These are phyloP conservation scores for Mangifera indica DNA, from an alignment of 345 rosid genomes.

Conservation along the genomic window DNA sequence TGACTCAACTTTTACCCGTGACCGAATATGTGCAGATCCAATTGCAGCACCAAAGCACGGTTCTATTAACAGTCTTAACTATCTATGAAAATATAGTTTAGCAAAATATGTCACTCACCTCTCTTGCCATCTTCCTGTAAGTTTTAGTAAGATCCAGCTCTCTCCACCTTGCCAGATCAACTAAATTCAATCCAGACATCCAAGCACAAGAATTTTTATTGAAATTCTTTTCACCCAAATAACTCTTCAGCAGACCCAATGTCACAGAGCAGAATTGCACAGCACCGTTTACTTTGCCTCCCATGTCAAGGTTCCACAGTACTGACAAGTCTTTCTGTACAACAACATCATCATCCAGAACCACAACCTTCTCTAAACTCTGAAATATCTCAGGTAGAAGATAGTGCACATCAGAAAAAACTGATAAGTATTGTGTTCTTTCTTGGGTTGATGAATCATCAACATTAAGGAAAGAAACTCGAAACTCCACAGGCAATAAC, in stretches of 20 bases:
- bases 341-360: conserved; percentile 90
- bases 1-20: not conserved
- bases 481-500: conserved; percentile 78
- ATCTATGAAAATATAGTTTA: not conserved
- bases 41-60: not conserved
- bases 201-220: conserved; percentile 60
- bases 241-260: conserved; percentile 58
- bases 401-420: conserved; percentile 75
- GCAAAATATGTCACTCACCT: conserved; percentile 46
- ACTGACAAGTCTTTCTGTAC: conserved; percentile 78
- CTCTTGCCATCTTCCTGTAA: conserved; percentile 47
- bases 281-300: conserved; percentile 83
- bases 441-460: conserved; percentile 37
- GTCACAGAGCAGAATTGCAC: conserved; percentile 64
- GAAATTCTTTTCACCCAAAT: conserved; percentile 43
- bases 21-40: not conserved
- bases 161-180: conserved; percentile 83
- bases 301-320: conserved; percentile 73
- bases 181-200: conserved; percentile 90
- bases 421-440: conserved; percentile 66
- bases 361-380: conserved; percentile 60
- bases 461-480: conserved; percentile 50
- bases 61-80: not conserved
- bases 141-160: conserved; percentile 55
- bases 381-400: conserved; percentile 74